A percentile compares a stretch with the other conserved stretches of the same genome.
Evolutionary conservation across 2,329 filamentous ascomycete genomes (phyloP).

Genomic region (Knoxdaviesia capensis): DNA sequence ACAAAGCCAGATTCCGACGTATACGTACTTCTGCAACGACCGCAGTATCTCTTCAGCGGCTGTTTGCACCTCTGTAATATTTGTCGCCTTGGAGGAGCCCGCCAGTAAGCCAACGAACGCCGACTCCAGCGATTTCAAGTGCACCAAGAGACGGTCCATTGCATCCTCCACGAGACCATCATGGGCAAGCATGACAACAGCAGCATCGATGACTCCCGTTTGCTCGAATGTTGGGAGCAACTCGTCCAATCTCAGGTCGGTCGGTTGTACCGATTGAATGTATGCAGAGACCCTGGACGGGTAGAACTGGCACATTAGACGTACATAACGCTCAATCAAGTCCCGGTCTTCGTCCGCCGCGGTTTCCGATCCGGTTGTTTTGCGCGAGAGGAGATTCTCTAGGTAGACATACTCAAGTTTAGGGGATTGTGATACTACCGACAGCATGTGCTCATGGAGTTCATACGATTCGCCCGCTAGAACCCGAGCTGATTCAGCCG

Average conservation of each 20-base stretch:
- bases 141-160: constrained; percentile 67
- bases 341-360: constrained; percentile 24
- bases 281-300: constrained; percentile 70
- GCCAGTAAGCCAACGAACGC: constrained; percentile 55
- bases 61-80: constrained; percentile 33
- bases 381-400: constrained; percentile 28
- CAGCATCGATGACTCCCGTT: constrained; percentile 78
- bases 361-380: constrained; percentile 10
- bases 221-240: constrained; percentile 77
- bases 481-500: constrained; percentile 41
- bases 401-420: constrained; percentile 61
- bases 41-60: constrained; percentile 55
- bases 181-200: constrained; percentile 72
- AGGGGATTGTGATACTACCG: constrained; percentile 21
- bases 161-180: constrained; percentile 69
- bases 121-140: constrained; percentile 61
- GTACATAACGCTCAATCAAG: constrained; percentile 69
- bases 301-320: constrained; percentile 77
- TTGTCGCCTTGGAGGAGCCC: constrained; percentile 33
- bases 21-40: constrained; percentile 70
- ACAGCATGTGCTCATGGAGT: too few relatives aligned
- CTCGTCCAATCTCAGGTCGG: constrained; percentile 58
- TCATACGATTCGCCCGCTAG: constrained; percentile 20
- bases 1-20: constrained; percentile 91
- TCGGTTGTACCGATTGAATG: constrained; percentile 53